These are phyloP conservation scores for Diaporthe vaccinii DNA, from an alignment of 2,329 filamentous ascomycete genomes.

Conservation along the genomic window DNA sequence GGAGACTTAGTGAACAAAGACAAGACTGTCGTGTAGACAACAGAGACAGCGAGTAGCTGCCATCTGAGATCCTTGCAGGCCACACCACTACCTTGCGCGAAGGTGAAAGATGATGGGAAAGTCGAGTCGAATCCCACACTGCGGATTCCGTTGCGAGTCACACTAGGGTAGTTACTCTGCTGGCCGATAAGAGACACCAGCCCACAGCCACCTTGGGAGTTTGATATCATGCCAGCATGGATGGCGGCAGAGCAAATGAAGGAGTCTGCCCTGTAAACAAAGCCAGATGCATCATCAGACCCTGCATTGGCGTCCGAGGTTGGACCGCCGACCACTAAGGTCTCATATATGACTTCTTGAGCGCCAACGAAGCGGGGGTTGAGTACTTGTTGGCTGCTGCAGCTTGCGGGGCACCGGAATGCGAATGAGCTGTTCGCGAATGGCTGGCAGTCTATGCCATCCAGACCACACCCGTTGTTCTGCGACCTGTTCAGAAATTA, in stretches of 20 bases:
- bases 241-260: slow-evolving; percentile 40
- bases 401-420: slow-evolving; percentile 39
- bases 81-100: slow-evolving; percentile 62
- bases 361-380: slow-evolving; percentile 37
- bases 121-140: slow-evolving; percentile 77
- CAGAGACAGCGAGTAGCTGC: slow-evolving; percentile 74
- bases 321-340: slow-evolving; percentile 37
- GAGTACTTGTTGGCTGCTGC: slow-evolving; percentile 36
- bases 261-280: slow-evolving; percentile 37
- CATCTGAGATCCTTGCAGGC: slow-evolving; percentile 65
- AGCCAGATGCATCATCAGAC: slow-evolving; percentile 15
- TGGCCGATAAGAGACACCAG: slow-evolving; percentile 37
- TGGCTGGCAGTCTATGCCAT: slow-evolving; percentile 36
- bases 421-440: slow-evolving; percentile 39
- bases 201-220: slow-evolving; percentile 37
- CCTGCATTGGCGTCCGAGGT: slow-evolving; percentile 19
- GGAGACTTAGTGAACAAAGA: slow-evolving; percentile 78
- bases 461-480: slow-evolving; percentile 37
- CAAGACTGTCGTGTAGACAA: slow-evolving; percentile 73
- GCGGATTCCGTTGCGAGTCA: slow-evolving; percentile 65
- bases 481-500: slow-evolving; percentile 32
- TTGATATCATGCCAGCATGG: slow-evolving; percentile 35
- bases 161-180: slow-evolving; percentile 55
- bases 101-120: slow-evolving; percentile 79
- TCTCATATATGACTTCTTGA: slow-evolving; percentile 38